Conservation (phyloP, 306 rosid species). For the Coriaria nepalensis region DNA sequence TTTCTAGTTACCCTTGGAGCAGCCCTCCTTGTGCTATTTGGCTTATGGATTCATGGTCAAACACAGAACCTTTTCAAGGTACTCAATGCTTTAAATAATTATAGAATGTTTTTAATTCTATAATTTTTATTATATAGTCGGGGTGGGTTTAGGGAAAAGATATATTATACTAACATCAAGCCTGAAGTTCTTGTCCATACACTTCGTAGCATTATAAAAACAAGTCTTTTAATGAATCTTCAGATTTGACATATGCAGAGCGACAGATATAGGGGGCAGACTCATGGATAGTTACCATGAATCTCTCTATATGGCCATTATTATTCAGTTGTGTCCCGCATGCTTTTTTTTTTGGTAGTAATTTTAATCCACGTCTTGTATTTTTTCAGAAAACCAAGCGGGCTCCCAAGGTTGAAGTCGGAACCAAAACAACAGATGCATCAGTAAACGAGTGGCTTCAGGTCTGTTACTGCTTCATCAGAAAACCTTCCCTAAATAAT, state of each 20-base stretch:
- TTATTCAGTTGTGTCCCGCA: too few relatives aligned
- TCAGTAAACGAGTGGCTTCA: conserved; percentile 88
- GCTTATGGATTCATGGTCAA: conserved; percentile 76
- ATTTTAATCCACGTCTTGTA: neutral
- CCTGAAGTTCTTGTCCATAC: neutral
- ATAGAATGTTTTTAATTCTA: too few relatives aligned
- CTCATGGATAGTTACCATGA: neutral
- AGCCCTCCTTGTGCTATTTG: conserved; percentile 60
- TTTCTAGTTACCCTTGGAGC: conserved; percentile 69
- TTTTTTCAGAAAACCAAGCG: conserved; percentile 64
- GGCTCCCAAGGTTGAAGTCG: conserved; percentile 87
- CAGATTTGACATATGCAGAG: neutral
- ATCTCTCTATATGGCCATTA: too few relatives aligned
- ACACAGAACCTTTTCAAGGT: conserved; percentile 77
- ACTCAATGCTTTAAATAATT: conserved; percentile 3
- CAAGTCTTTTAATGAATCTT: too few relatives aligned
- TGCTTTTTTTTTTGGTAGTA: neutral
- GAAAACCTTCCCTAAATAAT: too few relatives aligned
- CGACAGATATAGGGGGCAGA: neutral
- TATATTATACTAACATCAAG: too few relatives aligned
- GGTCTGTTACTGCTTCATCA: conserved; percentile 29
- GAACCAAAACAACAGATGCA: conserved; percentile 62
- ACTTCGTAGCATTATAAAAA: neutral
- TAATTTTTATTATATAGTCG: too few relatives aligned
- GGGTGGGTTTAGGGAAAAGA: too few relatives aligned